Conservation (phyloP, 768 basidiomycete species). For the Butyriboletus loyo region DNA sequence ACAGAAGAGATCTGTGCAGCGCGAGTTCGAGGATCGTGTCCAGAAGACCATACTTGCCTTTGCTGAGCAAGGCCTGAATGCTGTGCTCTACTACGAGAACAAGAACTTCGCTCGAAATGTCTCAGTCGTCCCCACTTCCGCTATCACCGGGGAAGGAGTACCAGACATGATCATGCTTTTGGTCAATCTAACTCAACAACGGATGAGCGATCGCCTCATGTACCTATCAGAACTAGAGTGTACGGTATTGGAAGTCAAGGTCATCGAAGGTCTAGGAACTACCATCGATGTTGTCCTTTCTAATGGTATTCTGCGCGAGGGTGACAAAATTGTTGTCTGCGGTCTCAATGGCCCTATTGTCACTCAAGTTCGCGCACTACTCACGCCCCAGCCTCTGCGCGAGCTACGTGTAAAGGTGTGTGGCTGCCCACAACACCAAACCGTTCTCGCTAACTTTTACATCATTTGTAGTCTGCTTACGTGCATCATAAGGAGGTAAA, state of each 20-base stretch:
- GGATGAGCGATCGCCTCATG: slow-evolving; percentile 97
- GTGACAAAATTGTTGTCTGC: slow-evolving; percentile 93
- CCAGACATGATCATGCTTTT: slow-evolving; percentile 99
- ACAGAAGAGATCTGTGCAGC: slow-evolving; percentile 74
- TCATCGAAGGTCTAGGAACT: slow-evolving; percentile 95
- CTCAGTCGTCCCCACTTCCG: slow-evolving; percentile 96
- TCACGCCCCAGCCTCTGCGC: slow-evolving; percentile 94
- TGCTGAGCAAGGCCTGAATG: slow-evolving; percentile 96
- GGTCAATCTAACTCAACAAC: slow-evolving; percentile 94
- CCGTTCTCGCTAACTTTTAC: slow-evolving; percentile 1
- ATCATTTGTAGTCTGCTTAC: slow-evolving; percentile 69
- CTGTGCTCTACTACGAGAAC: slow-evolving; percentile 96
- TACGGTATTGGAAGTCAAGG: slow-evolving; percentile 98
- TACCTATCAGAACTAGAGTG: slow-evolving; percentile 97
- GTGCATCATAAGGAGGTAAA: slow-evolving; percentile 98
- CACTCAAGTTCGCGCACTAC: slow-evolving; percentile 87
- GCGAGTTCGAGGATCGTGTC: slow-evolving; percentile 90
- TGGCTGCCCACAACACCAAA: neutral
- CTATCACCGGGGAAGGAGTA: slow-evolving; percentile 96
- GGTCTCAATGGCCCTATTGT: slow-evolving; percentile 97
- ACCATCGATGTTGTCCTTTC: slow-evolving; percentile 96
- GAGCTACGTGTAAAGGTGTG: slow-evolving; percentile 92
- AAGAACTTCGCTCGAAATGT: slow-evolving; percentile 92
- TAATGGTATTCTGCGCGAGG: slow-evolving; percentile 88
- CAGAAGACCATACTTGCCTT: slow-evolving; percentile 86